These are phyloP conservation scores for Boletus sp. DNA, from an alignment of 768 basidiomycete genomes.

Conservation along the genomic window DNA sequence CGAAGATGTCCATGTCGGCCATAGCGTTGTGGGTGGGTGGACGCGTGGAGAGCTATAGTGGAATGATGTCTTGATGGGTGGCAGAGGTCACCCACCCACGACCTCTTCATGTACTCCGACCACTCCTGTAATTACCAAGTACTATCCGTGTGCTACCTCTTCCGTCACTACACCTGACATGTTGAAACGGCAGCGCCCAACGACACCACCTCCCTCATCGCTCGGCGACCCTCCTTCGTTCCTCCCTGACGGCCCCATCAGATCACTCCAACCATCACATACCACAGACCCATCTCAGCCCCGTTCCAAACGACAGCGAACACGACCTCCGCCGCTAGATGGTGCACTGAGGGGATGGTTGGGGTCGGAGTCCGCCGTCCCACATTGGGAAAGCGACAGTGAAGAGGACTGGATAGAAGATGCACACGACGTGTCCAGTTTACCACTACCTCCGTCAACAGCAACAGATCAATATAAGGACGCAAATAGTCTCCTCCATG, in stretches of 20 bases:
- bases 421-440: conserved; percentile 35
- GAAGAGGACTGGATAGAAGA: conserved; percentile 35
- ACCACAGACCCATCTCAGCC: conserved; percentile 19
- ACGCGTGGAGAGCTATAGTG: background rate
- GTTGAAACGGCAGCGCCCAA: conserved; percentile 54
- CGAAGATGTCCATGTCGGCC: conserved; percentile 67
- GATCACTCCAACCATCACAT: conserved; percentile 11
- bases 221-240: conserved; percentile 26
- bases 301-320: conserved; percentile 54
- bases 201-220: conserved; percentile 41
- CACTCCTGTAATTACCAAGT: conserved; percentile 12
- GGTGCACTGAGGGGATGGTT: conserved; percentile 51
- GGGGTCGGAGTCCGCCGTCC: background rate
- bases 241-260: conserved; percentile 13
- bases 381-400: conserved; percentile 26
- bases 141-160: background rate
- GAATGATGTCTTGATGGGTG: conserved; percentile 7
- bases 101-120: conserved; percentile 21
- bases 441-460: conserved; percentile 1
- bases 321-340: conserved; percentile 51
- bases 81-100: conserved; percentile 15
- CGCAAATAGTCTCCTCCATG: conserved; percentile 64
- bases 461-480: conserved; percentile 48
- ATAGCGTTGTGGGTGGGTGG: conserved; percentile 30
- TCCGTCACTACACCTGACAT: conserved; percentile 30